Evolutionary conservation across 805 yeast species (phyloP).

Genomic region (Candida stauntonica): DNA sequence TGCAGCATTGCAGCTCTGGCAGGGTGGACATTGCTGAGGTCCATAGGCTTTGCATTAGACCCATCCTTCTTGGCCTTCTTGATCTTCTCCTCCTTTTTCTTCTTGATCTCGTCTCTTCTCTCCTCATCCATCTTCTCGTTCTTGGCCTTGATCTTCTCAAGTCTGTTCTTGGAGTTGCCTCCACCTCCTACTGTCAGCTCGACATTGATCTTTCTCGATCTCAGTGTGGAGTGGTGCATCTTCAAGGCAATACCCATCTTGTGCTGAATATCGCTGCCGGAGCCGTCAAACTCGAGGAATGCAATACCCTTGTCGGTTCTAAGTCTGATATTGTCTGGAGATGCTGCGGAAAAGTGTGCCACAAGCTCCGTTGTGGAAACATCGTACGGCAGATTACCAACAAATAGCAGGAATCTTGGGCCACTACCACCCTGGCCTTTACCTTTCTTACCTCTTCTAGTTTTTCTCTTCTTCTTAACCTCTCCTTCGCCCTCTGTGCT

Average conservation of each 20-base stretch:
- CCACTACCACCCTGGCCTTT: constrained; percentile 41
- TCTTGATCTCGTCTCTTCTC: constrained; percentile 51
- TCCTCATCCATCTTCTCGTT: constrained; percentile 73
- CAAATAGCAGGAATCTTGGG: constrained; percentile 76
- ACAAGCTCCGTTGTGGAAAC: constrained; percentile 56
- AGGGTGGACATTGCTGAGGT: constrained; percentile 47
- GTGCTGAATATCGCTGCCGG: constrained; percentile 55
- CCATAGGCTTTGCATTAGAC: constrained; percentile 4
- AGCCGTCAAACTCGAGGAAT: constrained; percentile 73
- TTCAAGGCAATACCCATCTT: constrained; percentile 81
- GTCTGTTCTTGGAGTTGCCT: constrained; percentile 70
- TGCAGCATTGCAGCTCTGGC: constrained; percentile 43
- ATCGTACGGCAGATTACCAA: constrained; percentile 84
- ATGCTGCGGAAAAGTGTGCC: constrained; percentile 66
- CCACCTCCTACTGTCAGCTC: constrained; percentile 99
- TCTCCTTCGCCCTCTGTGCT: constrained; percentile 25
- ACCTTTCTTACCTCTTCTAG: constrained; percentile 75
- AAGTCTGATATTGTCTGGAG: constrained; percentile 73
- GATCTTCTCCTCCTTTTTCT: constrained; percentile 39
- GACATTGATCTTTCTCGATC: constrained; percentile 80
- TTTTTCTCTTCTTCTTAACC: constrained; percentile 59
- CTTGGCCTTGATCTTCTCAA: constrained; percentile 70
- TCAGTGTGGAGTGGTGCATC: constrained; percentile 71
- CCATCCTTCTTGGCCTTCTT: constrained; percentile 16
- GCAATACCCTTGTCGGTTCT: constrained; percentile 89